phyloP scores from a whole-genome alignment of 495 filamentous ascomycete species.

The Hypoxylon fragiforme region DNA sequence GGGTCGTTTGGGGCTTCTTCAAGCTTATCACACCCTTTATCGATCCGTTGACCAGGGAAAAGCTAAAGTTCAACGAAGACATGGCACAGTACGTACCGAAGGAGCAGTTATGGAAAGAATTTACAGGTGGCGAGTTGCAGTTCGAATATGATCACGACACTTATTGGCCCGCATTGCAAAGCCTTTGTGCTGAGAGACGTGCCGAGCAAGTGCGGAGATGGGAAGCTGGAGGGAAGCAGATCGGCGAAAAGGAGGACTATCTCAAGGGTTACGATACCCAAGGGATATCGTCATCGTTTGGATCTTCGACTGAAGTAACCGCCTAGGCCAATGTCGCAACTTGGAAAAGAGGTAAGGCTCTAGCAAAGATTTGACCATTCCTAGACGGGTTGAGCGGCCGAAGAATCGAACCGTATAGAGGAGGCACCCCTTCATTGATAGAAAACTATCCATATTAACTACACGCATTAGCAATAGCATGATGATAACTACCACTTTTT shows the following conservation, averaged over 20 bases:
- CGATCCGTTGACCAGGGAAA: constrained; percentile 85
- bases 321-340: not conserved
- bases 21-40: constrained; percentile 95
- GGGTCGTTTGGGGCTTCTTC: constrained; percentile 87
- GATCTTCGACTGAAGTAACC: constrained; percentile 9
- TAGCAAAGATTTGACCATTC: no score
- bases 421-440: no score
- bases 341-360: not conserved
- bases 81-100: constrained; percentile 74
- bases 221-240: constrained; percentile 72
- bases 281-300: constrained; percentile 20
- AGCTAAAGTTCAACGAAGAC: constrained; percentile 94
- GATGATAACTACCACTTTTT: no score
- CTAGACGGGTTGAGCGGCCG: no score
- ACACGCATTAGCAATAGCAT: no score
- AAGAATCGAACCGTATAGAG: no score
- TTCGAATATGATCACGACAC: constrained; percentile 85
- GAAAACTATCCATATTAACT: no score
- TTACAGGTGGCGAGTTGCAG: constrained; percentile 62
- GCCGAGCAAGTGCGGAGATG: constrained; percentile 67
- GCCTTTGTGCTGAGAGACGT: constrained; percentile 64
- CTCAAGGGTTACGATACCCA: constrained; percentile 57
- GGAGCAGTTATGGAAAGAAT: constrained; percentile 73
- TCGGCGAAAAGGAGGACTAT: constrained; percentile 84
- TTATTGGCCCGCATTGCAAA: constrained; percentile 87